Conservation (phyloP, 1,284 basidiomycete genomes). For the Leccinum variabile region DNA sequence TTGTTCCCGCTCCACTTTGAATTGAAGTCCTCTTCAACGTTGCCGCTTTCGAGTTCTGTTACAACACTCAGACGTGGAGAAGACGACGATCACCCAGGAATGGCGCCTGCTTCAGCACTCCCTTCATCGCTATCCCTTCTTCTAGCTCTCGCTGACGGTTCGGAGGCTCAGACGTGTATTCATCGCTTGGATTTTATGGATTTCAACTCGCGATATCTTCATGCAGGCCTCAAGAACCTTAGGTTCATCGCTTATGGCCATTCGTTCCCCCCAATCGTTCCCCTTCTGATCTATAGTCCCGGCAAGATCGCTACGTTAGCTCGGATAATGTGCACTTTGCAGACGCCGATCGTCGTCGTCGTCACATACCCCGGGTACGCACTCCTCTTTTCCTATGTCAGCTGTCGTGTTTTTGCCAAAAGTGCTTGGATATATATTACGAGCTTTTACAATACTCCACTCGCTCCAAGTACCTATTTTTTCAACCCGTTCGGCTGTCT, state of each 20-base stretch:
- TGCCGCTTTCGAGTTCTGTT: slow-evolving; percentile 36
- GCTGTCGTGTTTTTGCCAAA: slow-evolving; percentile 7
- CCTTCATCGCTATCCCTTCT: slow-evolving; percentile 77
- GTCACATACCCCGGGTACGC: no score
- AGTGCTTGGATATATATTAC: slow-evolving; percentile 28
- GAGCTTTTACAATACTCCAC: slow-evolving; percentile 5
- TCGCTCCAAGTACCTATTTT: not conserved
- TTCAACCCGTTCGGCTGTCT: not conserved
- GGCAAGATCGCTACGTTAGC: slow-evolving; percentile 71
- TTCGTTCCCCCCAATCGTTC: slow-evolving; percentile 90
- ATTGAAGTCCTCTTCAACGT: slow-evolving; percentile 28
- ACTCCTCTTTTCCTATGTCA: slow-evolving; percentile 1
- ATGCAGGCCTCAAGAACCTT: slow-evolving; percentile 83
- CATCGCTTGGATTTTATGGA: slow-evolving; percentile 95
- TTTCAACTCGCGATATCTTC: slow-evolving; percentile 95
- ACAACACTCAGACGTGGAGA: slow-evolving; percentile 33
- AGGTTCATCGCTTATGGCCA: slow-evolving; percentile 98
- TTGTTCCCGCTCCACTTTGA: slow-evolving; percentile 44
- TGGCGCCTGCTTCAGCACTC: slow-evolving; percentile 58
- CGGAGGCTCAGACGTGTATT: slow-evolving; percentile 81
- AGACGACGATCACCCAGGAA: slow-evolving; percentile 58
- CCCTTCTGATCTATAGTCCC: slow-evolving; percentile 90
- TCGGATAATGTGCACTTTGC: no score
- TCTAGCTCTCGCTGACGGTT: slow-evolving; percentile 68
- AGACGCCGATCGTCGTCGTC: no score